A percentile compares a stretch with the other conserved stretches of the same genome.
These are phyloP conservation scores for Malassezia arunalokei DNA, from an alignment of 1,284 basidiomycete species.

Conservation along the genomic window DNA sequence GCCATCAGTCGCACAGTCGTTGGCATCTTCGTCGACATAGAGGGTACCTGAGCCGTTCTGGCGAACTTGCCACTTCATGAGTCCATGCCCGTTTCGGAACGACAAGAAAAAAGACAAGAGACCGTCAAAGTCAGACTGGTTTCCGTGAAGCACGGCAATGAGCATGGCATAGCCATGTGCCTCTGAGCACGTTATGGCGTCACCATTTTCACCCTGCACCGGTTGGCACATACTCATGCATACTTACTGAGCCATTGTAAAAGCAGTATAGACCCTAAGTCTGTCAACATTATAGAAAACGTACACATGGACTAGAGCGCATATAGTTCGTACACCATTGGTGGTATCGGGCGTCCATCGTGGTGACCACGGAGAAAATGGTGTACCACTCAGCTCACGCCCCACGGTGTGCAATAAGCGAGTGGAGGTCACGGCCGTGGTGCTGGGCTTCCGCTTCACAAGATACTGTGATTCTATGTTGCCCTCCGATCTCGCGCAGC, in stretches of 20 bases:
- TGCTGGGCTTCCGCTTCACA: too few relatives aligned
- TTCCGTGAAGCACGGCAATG: constrained; percentile 31
- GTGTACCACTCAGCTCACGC: too few relatives aligned
- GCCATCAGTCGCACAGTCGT: constrained; percentile 32
- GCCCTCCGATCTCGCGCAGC: too few relatives aligned
- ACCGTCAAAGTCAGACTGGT: constrained; percentile 29
- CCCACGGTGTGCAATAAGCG: too few relatives aligned
- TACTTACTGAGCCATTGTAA: constrained; percentile 23
- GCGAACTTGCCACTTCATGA: constrained; percentile 41
- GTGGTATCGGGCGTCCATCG: constrained; percentile 10
- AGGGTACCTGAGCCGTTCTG: constrained; percentile 10
- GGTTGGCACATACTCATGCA: not conserved
- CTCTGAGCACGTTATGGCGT: constrained; percentile 40
- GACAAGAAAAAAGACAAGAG: constrained; percentile 27
- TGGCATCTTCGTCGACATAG: constrained; percentile 29
- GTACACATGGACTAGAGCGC: constrained; percentile 6
- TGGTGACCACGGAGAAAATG: not conserved
- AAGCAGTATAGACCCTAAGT: constrained; percentile 27
- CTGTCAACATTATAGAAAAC: not conserved
- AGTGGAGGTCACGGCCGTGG: too few relatives aligned
- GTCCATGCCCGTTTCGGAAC: constrained; percentile 25
- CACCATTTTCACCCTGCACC: constrained; percentile 24
- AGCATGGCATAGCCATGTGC: constrained; percentile 41
- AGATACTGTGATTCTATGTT: too few relatives aligned
- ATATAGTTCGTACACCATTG: constrained; percentile 15